Evolutionary conservation across 108 stramenopile genomes (phyloP).

Genomic region (Poteriospumella lacustris): DNA sequence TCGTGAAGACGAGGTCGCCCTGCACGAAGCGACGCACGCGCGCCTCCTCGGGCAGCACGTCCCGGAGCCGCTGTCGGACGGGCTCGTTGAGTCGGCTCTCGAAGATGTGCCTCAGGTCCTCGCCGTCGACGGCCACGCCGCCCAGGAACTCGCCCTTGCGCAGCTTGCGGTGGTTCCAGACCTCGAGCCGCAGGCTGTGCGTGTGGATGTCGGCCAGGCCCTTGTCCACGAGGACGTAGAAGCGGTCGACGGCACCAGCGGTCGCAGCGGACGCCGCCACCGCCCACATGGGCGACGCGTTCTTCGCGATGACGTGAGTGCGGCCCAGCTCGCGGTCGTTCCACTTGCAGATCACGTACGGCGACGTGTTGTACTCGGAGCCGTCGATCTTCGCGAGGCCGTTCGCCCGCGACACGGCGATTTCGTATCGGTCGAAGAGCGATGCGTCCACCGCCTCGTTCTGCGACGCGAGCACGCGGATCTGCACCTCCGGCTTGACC

Average conservation of each 20-base stretch:
- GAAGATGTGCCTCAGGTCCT: background rate
- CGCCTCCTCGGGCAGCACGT: no score
- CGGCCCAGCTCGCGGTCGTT: conserved; percentile 6
- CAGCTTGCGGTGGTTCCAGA: background rate
- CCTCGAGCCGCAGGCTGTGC: background rate
- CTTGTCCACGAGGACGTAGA: background rate
- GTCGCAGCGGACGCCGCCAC: background rate
- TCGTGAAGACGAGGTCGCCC: no score
- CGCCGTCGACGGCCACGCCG: background rate
- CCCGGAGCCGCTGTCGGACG: no score
- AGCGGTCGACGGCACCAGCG: background rate
- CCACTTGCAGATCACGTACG: background rate
- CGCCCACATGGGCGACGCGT: background rate
- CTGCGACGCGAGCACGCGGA: no score
- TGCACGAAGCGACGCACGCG: no score
- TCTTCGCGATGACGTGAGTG: background rate
- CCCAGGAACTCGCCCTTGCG: background rate
- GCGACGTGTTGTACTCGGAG: background rate
- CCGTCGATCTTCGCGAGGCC: background rate
- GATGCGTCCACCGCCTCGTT: background rate
- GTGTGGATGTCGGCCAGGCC: background rate
- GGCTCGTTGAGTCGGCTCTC: no score
- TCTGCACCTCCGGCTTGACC: no score
- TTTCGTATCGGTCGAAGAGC: background rate
- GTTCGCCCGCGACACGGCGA: background rate